A percentile compares a stretch with the other conserved stretches of the same genome.
Conservation (phyloP, 768 basidiomycete genomes). For the Lactifluus hygrophoroides region DNA sequence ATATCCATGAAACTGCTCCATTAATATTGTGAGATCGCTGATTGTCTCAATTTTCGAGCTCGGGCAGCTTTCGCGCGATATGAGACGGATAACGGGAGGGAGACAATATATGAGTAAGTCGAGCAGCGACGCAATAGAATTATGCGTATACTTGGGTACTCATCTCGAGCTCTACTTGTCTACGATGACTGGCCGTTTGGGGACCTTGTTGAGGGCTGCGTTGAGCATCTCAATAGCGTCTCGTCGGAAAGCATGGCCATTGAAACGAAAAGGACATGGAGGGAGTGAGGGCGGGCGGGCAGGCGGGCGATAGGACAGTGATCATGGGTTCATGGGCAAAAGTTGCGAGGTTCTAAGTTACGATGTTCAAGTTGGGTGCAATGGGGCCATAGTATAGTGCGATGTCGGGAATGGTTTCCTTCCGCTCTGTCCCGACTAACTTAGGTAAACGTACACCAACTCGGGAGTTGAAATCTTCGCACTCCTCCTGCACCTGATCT, state of each 20-base stretch:
- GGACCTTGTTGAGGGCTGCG: too few species aligned
- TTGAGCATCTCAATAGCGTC: slow-evolving; percentile 96
- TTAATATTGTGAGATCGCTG: slow-evolving; percentile 90
- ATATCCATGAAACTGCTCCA: slow-evolving; percentile 93
- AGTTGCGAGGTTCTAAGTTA: neutral
- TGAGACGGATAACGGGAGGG: neutral
- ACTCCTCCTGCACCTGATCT: too few species aligned
- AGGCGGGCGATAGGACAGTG: slow-evolving; percentile 23
- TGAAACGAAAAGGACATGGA: too few species aligned
- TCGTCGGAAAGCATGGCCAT: slow-evolving; percentile 97
- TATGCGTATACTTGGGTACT: slow-evolving; percentile 68
- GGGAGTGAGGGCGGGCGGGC: too few species aligned
- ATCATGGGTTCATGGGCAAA: neutral
- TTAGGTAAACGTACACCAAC: too few species aligned
- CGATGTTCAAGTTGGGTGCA: neutral
- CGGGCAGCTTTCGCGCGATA: slow-evolving; percentile 63
- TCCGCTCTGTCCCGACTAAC: too few species aligned
- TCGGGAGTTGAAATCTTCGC: too few species aligned
- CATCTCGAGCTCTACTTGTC: slow-evolving; percentile 96
- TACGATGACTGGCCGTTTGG: too few species aligned
- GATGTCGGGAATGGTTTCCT: neutral
- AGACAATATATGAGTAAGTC: neutral
- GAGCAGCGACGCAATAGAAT: neutral
- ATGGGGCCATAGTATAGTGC: neutral
- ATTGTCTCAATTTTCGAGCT: slow-evolving; percentile 96